Base-by-base conservation (phyloP, 768 basidiomycete genomes). In the Lactarius deliciosus region DNA sequence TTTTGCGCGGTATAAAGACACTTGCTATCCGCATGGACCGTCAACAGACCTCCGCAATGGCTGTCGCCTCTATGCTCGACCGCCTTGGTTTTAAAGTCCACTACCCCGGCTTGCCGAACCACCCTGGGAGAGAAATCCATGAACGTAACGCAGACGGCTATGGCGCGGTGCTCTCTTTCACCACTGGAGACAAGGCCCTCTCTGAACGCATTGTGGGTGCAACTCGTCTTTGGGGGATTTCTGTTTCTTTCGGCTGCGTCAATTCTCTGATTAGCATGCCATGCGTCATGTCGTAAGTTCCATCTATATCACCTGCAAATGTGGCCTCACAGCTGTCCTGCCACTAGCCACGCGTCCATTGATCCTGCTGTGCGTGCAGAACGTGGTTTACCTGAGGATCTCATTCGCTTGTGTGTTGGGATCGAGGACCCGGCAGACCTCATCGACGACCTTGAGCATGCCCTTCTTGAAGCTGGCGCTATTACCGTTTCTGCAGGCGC, bases 201-300 rank as follows among this genome's bases (percentile, higher is more conserved):
- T 96, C 93, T 75, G 95, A 98, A 77, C 85, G 88, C 60, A 91
- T 98, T 67, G 95, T 99, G 10, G 96, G 90, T 6, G 91, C 89
- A 0, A 92, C 97, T 18, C 83, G 94, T 61, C 80, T 99, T 32
- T 99, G 96, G 96, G 93, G 96, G 22, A 98, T 99, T 74, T 94
- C 91, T 68, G 97, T 99, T 72, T 95, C 93, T 75, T 99, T 99
- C 74, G 97, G 97, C 38, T 95, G 92, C 71, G 96, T 99, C 68
- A 99, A 99, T 80, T 94, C 92, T 74, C 76, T 99, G 76, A 98
- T 98, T 78, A 94, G 92, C 70, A 98, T 99, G 96, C 97, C 97
- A 43, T 98, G 97, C 76, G 87, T 94, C 72, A 98, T 99, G 97
- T 97, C 95, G 96, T 98, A 77, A 80, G 96, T 91, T 6, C 32